phyloP scores from a whole-genome alignment of 2,329 filamentous ascomycete genomes.

The Cladorrhinum sp. region DNA sequence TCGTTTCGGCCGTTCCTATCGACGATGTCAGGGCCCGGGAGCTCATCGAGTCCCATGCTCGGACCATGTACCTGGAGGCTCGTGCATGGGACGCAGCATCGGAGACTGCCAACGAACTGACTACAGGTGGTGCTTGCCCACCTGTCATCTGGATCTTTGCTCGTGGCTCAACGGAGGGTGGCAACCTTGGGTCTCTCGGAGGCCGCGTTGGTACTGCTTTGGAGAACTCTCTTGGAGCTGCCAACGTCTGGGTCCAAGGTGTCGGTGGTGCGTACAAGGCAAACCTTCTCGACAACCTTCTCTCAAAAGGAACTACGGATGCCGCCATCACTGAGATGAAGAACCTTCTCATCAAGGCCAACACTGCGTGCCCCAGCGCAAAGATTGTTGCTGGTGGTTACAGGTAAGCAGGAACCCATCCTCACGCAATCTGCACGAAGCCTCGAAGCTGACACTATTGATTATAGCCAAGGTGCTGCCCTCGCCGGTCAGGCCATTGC shows the following conservation, averaged over 20 bases:
- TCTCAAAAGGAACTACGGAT: conserved; percentile 19
- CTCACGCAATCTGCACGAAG: neutral
- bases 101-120: neutral
- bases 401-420: conserved; percentile 14
- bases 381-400: conserved; percentile 41
- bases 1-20: conserved; percentile 1
- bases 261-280: conserved; percentile 39
- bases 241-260: conserved; percentile 42
- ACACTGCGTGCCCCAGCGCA: conserved; percentile 42
- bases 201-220: conserved; percentile 32
- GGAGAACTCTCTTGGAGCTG: conserved; percentile 27
- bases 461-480: conserved; percentile 39
- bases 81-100: neutral
- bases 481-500: conserved; percentile 41
- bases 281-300: conserved; percentile 20
- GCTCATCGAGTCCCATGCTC: conserved; percentile 6
- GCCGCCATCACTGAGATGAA: conserved; percentile 41
- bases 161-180: conserved; percentile 37
- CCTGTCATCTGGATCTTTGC: conserved; percentile 40
- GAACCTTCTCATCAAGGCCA: conserved; percentile 39
- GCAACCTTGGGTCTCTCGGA: conserved; percentile 36
- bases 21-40: conserved; percentile 1
- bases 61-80: conserved; percentile 1
- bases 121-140: conserved; percentile 29
- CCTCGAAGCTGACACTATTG: neutral